Conservation (phyloP, 2,329 filamentous ascomycete species). For the Colletotrichum liriopes region DNA sequence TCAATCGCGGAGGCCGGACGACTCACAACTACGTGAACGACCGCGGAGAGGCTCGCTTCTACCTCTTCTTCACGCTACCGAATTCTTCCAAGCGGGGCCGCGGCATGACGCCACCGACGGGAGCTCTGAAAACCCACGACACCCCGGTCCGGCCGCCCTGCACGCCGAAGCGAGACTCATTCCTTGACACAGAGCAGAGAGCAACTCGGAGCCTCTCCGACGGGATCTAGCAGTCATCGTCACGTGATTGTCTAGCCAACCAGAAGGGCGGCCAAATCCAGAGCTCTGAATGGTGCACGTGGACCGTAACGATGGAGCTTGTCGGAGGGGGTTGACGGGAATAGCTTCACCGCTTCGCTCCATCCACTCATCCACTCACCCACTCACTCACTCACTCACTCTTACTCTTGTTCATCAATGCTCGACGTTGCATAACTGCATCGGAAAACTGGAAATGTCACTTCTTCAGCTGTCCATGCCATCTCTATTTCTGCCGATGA, state of each 20-base stretch:
- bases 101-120: slow-evolving; percentile 7
- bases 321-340: neutral
- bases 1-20: neutral
- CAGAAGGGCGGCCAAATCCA: neutral
- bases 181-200: neutral
- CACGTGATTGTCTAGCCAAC: neutral
- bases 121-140: neutral
- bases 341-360: neutral
- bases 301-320: neutral
- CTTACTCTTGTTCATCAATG: neutral
- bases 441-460: neutral
- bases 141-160: neutral
- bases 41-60: no score
- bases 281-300: neutral
- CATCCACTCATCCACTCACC: neutral
- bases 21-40: neutral
- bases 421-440: neutral
- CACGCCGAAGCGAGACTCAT: neutral
- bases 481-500: neutral
- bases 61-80: neutral
- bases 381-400: no score
- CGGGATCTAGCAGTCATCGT: neutral
- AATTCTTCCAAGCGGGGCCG: neutral
- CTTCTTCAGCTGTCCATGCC: no score
- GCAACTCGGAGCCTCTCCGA: neutral